Evolutionary conservation across 495 filamentous ascomycete genomes (phyloP), one percentile per base, ranked within the genome.

Genomic region (Ascodesmis nigricans): DNA sequence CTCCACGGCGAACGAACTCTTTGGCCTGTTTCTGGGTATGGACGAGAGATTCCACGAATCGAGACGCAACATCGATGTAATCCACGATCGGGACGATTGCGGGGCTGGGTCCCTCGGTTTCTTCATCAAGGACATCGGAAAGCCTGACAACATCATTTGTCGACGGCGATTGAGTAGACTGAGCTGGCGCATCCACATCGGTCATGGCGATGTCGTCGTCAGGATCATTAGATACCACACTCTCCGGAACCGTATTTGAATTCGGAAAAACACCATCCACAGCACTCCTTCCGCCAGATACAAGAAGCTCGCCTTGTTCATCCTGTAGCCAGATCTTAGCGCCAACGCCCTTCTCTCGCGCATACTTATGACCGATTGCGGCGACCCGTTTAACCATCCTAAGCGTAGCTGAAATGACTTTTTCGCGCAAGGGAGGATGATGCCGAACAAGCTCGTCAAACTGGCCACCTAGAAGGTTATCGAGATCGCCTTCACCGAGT

Each of bases 361-460:
- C 74, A 53, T 75, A 73, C 9, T 57, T 58, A 33, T 65, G 65
- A 40, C 75, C 78, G 18, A 93, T 52, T 33, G 72, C 54, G 19
- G 64, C 63, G 23, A 93, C 74, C 38, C 78, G 67, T 16, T 68
- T 71, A 23, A 90, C 66, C 79, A 92, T 91, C 31, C 77, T 66
- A 22, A 82, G 61, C 9, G 91, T 67, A 3, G 74, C 69, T 46
- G 72, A 67, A 56, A 90, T 70, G 37, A 95, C 80, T 8, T 67
- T 66, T 18, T 67, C 60, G 37, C 81, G 80, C 29, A 99, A 59
- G 7, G 63, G 61, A 0, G 87, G 90, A 51, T 99, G 90, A 48
- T 99, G 87, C 13, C 87, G 72, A 19, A 84, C 74, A 37, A 99
- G 63, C 50, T 99, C 87, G 51, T 99, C 90, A 49, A 99, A 91